These are phyloP conservation scores for Penicillium hesseltinei DNA, from an alignment of 2,329 filamentous ascomycete genomes.

Conservation along the genomic window DNA sequence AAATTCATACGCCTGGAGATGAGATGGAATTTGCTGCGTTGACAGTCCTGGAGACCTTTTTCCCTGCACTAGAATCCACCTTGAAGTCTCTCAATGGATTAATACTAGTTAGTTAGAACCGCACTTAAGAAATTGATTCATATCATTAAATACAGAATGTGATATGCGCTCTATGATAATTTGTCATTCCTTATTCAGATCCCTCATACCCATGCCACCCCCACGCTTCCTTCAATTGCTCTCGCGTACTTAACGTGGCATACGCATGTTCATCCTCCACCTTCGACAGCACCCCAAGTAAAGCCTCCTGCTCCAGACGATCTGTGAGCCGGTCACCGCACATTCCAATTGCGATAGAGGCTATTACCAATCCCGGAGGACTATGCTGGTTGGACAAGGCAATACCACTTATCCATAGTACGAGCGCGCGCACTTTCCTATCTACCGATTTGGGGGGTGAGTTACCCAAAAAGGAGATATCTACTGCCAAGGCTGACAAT, in stretches of 20 bases:
- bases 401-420: slow-evolving; percentile 59
- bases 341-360: slow-evolving; percentile 33
- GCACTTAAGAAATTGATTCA: not conserved
- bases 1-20: not conserved
- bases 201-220: not conserved
- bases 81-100: no score
- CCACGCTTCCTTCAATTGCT: not conserved
- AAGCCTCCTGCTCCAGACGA: slow-evolving; percentile 26
- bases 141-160: not conserved
- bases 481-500: no score
- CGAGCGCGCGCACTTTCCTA: slow-evolving; percentile 34
- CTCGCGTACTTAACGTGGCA: not conserved
- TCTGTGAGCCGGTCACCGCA: slow-evolving; percentile 36
- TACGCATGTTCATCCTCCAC: not conserved
- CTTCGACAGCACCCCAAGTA: slow-evolving; percentile 15
- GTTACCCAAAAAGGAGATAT: no score
- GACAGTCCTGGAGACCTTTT: no score
- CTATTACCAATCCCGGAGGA: slow-evolving; percentile 54
- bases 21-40: not conserved
- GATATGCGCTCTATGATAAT: not conserved
- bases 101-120: no score
- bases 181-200: not conserved
- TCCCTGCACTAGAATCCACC: no score
- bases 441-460: slow-evolving; percentile 5
- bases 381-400: slow-evolving; percentile 56